Evolutionary conservation across 225 moss, liverwort and hornwort genomes (phyloP).

Genomic region (Bryoerythrophyllum caledonicum): DNA sequence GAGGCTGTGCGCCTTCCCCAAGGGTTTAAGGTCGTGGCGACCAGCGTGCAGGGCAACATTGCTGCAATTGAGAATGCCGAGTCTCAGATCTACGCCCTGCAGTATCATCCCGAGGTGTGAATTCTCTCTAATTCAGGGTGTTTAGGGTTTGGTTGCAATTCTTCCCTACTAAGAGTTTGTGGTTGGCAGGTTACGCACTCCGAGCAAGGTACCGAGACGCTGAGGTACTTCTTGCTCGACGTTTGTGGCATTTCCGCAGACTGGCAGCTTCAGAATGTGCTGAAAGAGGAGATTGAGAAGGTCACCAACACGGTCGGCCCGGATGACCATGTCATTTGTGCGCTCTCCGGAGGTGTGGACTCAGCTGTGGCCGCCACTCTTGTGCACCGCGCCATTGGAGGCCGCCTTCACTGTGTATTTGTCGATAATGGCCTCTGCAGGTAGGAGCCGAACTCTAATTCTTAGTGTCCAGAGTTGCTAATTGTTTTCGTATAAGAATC

Average conservation of each 20-base stretch:
- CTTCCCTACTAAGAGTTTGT: too few relatives aligned
- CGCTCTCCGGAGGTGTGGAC: slow-evolving; percentile 88
- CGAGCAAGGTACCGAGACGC: slow-evolving; percentile 68
- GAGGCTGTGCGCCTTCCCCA: slow-evolving; percentile 73
- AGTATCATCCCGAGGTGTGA: slow-evolving; percentile 87
- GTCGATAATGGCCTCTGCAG: slow-evolving; percentile 86
- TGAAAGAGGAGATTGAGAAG: slow-evolving; percentile 64
- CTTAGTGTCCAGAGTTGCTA: too few relatives aligned
- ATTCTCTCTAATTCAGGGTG: not conserved
- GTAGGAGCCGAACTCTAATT: slow-evolving; percentile 12
- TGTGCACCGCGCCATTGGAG: slow-evolving; percentile 79
- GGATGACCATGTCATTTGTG: slow-evolving; percentile 73
- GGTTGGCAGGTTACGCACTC: slow-evolving; percentile 71
- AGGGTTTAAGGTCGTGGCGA: slow-evolving; percentile 74
- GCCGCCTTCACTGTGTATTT: slow-evolving; percentile 79
- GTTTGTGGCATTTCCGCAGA: slow-evolving; percentile 66
- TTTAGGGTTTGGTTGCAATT: not conserved
- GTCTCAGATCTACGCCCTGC: slow-evolving; percentile 69
- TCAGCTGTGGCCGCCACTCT: slow-evolving; percentile 81
- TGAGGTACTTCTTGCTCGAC: slow-evolving; percentile 65
- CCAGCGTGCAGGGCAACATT: slow-evolving; percentile 66
- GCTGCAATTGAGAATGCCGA: slow-evolving; percentile 81
- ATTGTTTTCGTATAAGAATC: too few relatives aligned
- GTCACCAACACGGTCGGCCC: slow-evolving; percentile 58
- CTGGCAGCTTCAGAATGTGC: slow-evolving; percentile 79